These are phyloP conservation scores for Colletotrichum sp. DNA, from an alignment of 2,329 filamentous ascomycete species.

Conservation along the genomic window DNA sequence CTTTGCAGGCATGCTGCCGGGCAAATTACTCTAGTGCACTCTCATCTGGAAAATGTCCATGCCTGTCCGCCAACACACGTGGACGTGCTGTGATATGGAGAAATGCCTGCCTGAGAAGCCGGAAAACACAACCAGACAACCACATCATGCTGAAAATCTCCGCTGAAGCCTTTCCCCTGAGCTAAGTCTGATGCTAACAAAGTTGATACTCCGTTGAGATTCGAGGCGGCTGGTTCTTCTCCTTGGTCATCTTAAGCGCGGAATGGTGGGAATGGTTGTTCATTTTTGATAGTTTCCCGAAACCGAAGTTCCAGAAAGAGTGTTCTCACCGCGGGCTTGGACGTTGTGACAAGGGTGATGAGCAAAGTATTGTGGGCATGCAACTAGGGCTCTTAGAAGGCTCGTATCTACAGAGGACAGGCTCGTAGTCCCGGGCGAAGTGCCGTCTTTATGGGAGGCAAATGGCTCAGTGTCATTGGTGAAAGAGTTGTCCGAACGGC, in stretches of 20 bases:
- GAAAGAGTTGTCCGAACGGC: background rate
- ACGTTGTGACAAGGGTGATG: background rate
- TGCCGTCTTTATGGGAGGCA: no score
- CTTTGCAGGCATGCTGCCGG: background rate
- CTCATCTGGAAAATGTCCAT: no score
- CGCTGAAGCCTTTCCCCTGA: background rate
- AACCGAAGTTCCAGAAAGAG: background rate
- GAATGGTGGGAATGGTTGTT: background rate
- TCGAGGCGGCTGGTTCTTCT: background rate
- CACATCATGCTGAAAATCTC: background rate
- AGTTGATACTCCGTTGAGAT: background rate
- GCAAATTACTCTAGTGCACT: background rate
- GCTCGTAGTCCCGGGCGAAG: background rate
- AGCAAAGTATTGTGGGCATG: background rate
- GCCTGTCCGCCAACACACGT: no score
- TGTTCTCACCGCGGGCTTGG: background rate
- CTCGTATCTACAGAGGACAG: background rate
- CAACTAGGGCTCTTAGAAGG: background rate
- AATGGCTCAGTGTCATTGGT: no score
- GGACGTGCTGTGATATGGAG: background rate
- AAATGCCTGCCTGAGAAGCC: background rate
- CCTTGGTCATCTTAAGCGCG: background rate
- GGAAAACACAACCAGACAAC: background rate
- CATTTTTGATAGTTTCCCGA: background rate
- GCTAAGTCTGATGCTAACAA: background rate